phyloP scores from a whole-genome alignment of 164 flowering plant species.

The Chimonanthus salicifolius region DNA sequence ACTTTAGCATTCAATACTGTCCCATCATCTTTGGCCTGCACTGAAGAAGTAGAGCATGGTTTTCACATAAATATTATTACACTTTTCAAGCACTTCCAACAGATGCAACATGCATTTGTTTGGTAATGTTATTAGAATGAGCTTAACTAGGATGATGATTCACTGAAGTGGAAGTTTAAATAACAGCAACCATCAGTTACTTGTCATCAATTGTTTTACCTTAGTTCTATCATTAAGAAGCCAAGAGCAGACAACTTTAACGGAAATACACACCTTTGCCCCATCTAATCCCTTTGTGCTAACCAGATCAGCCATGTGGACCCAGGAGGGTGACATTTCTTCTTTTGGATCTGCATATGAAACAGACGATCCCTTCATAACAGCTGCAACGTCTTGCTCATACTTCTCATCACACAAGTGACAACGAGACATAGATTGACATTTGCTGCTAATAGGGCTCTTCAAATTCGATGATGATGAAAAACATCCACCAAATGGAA shows the following conservation, averaged over 20 bases:
- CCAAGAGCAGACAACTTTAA: constrained; percentile 2
- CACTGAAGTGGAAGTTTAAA: not conserved
- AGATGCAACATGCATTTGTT: not conserved
- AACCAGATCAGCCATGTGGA: constrained; percentile 27
- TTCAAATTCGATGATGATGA: constrained; percentile 35
- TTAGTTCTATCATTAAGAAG: not conserved
- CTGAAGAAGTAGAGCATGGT: constrained; percentile 40
- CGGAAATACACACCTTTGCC: constrained; percentile 30
- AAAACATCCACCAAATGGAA: constrained; percentile 72
- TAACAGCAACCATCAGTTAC: not conserved
- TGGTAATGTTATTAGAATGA: not conserved
- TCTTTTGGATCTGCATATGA: constrained; percentile 36
- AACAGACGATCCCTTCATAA: constrained; percentile 24
- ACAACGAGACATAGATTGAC: constrained; percentile 27
- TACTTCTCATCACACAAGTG: constrained; percentile 46
- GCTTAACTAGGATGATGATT: not conserved
- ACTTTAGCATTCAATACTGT: constrained; percentile 34
- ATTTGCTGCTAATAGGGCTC: constrained; percentile 21
- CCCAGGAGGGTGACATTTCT: constrained; percentile 39
- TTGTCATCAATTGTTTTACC: not conserved
- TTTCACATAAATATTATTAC: constrained; percentile 22
- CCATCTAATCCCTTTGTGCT: constrained; percentile 19
- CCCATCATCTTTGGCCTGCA: constrained; percentile 77
- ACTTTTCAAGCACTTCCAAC: not conserved
- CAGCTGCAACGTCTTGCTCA: constrained; percentile 43